Evolutionary conservation across 805 yeast species (phyloP).

Genomic region (Isabelozyma heimii): DNA sequence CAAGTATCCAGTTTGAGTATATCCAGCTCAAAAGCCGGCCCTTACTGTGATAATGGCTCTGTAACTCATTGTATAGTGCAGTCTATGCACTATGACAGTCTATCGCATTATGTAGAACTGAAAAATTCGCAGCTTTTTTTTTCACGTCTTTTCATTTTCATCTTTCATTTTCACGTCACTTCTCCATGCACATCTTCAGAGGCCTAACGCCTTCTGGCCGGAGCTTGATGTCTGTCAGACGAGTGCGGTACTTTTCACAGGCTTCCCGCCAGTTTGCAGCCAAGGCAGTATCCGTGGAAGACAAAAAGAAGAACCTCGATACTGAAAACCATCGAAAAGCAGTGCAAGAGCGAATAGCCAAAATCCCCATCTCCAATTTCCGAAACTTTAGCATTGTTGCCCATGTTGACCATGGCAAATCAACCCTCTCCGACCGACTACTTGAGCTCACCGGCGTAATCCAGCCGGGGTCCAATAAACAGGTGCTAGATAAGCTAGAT

Average conservation of each 20-base stretch:
- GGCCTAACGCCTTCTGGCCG: neutral
- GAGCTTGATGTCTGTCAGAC: neutral
- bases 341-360: conserved; percentile 59
- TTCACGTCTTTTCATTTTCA: neutral
- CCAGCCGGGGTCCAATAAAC: conserved; percentile 69
- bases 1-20: too few relatives aligned
- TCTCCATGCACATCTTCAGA: neutral
- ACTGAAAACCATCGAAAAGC: conserved; percentile 29
- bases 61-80: too few relatives aligned
- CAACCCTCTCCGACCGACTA: conserved; percentile 85
- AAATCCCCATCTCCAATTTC: conserved; percentile 78
- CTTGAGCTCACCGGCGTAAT: conserved; percentile 89
- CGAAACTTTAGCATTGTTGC: conserved; percentile 94
- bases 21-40: too few relatives aligned
- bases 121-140: neutral
- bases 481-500: conserved; percentile 86
- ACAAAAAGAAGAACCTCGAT: conserved; percentile 25
- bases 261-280: neutral
- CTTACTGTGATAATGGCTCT: too few relatives aligned
- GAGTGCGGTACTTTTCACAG: neutral
- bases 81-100: too few relatives aligned
- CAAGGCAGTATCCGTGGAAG: conserved; percentile 11
- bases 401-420: conserved; percentile 89
- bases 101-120: too few relatives aligned
- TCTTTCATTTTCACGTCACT: neutral